Percentiles rank a stretch among this genome's conserved stretches.
These are phyloP conservation scores for Symbiodinium pilosum DNA, from an alignment of 73 alveolate species.

Conservation along the genomic window DNA sequence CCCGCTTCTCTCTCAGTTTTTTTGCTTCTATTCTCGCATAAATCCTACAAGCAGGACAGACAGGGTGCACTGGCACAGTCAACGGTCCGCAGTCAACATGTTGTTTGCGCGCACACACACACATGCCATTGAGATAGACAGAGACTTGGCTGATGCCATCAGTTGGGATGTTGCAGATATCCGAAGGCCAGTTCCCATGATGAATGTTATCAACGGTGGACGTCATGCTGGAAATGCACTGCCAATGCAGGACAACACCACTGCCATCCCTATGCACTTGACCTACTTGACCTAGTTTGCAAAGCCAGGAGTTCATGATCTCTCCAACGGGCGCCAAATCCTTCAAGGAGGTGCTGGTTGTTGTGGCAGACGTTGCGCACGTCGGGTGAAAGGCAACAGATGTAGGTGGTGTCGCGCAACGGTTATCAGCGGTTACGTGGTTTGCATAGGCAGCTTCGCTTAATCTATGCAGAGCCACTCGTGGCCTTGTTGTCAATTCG, in stretches of 20 bases:
- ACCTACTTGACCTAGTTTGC: background rate
- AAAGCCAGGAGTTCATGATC: conserved; percentile 98
- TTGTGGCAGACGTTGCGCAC: background rate
- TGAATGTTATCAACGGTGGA: conserved; percentile 99
- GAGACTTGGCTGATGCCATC: too few species aligned
- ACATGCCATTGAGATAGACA: too few species aligned
- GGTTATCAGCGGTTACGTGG: too few species aligned
- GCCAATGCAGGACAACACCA: conserved; percentile 97
- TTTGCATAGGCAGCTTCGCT: background rate
- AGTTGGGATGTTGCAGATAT: too few species aligned
- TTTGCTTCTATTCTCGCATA: too few species aligned
- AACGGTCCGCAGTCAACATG: too few species aligned
- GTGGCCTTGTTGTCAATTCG: background rate
- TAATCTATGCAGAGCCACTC: background rate
- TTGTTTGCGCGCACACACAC: too few species aligned
- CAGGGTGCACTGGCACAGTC: too few species aligned
- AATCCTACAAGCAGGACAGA: too few species aligned
- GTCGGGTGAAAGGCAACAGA: background rate
- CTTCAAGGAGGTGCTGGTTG: conserved; percentile 96
- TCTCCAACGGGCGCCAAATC: conserved; percentile 98
- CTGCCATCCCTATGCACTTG: background rate
- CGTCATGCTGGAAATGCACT: conserved; percentile 98
- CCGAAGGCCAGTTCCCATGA: conserved; percentile 98
- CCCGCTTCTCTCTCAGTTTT: too few species aligned
- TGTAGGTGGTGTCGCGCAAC: too few species aligned